Base-by-base conservation (phyloP, 331 rosid genomes). In the Saraca asoca region DNA sequence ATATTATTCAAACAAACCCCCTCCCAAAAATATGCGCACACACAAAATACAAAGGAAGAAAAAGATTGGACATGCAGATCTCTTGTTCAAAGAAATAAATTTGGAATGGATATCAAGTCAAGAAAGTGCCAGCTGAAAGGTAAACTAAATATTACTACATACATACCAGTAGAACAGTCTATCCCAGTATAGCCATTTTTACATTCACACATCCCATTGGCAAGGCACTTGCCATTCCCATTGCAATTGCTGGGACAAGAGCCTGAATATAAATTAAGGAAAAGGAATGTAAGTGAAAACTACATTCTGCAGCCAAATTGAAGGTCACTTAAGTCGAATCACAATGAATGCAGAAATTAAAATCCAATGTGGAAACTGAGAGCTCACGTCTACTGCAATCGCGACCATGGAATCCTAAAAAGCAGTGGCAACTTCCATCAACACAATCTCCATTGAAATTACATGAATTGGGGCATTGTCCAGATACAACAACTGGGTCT, bases 381-480 rank as follows among this genome's bases (percentile, higher is more conserved):
- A 76, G 66, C 95, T 82, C 86, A 92, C 98, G 95, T 79, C 77
- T 69, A 60, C 86, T 78, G 91, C 97, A 93, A 75, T 90, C 97
- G 14, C 76, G 78, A 67, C 95, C 95, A 58, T 78, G 83, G 77
- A 82, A 88, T 71, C 97, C 98, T 24, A 85, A 77, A 78, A 93
- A 90, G 74, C 98, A 93, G 52, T 63, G 85, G 70, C 98, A 93
- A 63, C 74, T 85, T 76, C 96, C 98, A 64, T 88, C 90, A 13
- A 93, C 81, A 71, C 98, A 93, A 73, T 93, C 95, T 64, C 98
- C 98, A 68, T 86, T 93, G 78, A 87, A 93, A 75, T 77, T 84
- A 77, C 97, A 93, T 14, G 91, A 78, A 54, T 68, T 76, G 42
- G 91, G 88, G 53, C 98, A 93, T 64, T 81, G 88, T 18, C 91